Conservation (phyloP, 306 rosid genomes). For the Trifolium pratense region DNA sequence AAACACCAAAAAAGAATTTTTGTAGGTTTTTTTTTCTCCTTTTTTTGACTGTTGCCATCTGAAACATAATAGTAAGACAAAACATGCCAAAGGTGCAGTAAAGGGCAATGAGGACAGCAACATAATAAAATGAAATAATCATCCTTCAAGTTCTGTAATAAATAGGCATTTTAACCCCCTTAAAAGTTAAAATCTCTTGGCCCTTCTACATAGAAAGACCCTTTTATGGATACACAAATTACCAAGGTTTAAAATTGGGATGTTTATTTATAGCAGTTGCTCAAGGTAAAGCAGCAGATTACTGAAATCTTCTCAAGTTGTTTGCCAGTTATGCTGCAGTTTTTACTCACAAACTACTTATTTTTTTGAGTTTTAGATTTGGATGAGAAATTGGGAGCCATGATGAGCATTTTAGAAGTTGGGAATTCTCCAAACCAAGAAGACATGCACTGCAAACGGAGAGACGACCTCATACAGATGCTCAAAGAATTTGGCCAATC, state of each 20-base stretch:
- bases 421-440: constrained; percentile 37
- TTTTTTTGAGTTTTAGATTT: constrained; percentile 43
- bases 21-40: too few species aligned
- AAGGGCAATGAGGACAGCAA: background rate
- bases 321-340: constrained; percentile 29
- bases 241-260: constrained; percentile 12
- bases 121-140: constrained; percentile 2
- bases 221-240: constrained; percentile 3
- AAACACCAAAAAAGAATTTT: too few species aligned
- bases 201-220: constrained; percentile 6
- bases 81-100: background rate
- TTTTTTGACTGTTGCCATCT: background rate
- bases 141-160: constrained; percentile 15
- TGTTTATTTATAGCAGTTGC: constrained; percentile 8
- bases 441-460: constrained; percentile 38
- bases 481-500: constrained; percentile 54
- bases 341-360: constrained; percentile 35
- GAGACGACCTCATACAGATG: constrained; percentile 37
- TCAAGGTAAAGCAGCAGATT: constrained; percentile 16
- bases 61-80: background rate
- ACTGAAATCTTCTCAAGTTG: constrained; percentile 1
- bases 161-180: background rate
- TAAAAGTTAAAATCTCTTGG: constrained; percentile 27
- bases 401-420: constrained; percentile 43
- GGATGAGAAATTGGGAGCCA: constrained; percentile 49